Evolutionary conservation across 192 early-diverging fungal species (phyloP).

Genomic region (Backusella australiensis): DNA sequence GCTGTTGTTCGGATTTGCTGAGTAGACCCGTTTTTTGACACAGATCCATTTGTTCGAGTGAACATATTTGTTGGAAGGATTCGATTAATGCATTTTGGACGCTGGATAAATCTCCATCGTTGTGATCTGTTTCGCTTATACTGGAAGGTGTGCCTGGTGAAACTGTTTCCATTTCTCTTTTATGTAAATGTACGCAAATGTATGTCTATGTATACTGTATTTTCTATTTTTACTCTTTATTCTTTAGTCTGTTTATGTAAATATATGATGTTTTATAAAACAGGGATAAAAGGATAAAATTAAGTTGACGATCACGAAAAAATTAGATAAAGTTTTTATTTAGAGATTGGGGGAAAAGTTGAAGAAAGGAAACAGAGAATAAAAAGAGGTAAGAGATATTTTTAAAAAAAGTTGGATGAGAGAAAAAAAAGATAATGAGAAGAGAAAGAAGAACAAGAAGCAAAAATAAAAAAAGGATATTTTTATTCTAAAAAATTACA

Average conservation of each 20-base stretch:
- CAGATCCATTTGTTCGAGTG: conserved; percentile 12
- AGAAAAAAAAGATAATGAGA: background rate
- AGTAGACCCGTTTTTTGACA: conserved; percentile 1
- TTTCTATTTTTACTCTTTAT: background rate
- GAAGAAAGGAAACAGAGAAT: background rate
- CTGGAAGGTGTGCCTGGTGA: background rate
- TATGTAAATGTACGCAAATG: background rate
- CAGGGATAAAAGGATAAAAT: background rate
- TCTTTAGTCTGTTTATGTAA: background rate
- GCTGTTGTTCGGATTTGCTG: conserved; percentile 9
- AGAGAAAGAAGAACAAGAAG: background rate
- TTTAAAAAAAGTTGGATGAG: background rate
- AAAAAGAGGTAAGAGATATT: background rate
- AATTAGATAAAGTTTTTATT: background rate
- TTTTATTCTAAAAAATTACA: background rate
- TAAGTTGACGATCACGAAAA: background rate
- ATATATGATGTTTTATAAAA: background rate
- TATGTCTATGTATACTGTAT: background rate
- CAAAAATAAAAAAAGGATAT: background rate
- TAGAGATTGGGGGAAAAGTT: background rate
- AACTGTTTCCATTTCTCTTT: background rate
- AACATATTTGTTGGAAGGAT: conserved; percentile 14
- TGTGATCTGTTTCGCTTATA: background rate
- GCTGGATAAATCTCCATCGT: background rate
- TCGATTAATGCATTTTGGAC: background rate